Evolutionary conservation across 1,284 basidiomycete genomes (phyloP), one percentile per base, ranked within the genome.

Genomic region (Cryptococcus wingfieldii): DNA sequence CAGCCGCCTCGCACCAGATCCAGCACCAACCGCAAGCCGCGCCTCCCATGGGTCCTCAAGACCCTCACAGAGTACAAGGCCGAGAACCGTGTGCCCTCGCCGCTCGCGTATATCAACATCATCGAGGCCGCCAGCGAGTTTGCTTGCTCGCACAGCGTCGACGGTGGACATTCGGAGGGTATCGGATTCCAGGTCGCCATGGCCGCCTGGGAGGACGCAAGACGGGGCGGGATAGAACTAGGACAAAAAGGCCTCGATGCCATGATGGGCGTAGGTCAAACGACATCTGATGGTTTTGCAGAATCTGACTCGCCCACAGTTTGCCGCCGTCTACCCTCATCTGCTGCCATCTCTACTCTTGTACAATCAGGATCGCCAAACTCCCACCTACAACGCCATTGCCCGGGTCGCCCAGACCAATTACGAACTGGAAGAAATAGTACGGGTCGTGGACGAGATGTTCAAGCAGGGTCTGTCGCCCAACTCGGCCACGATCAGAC

Each of bases 151-250:
- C 25, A 49, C 9, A 57, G 38, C 16, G 43, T 55, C 0, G 38
- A 41, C 4, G 55, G 44, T 1, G 59, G 60, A 39, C 53, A 58
- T 9, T 41, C 55, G 2, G 62, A 59, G 1, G 56, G 63, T 10
- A 54, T 74, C 10, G 72, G 68, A 4, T 66, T 69, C 57, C 64
- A 69, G 56, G 59, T 74, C 28, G 68, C 69, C 2, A 55, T 66
- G 37, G 66, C 55, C 8, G 67, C 70, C 0, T 67, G 65, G 56
- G 55, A 66, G 28, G 72, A 74, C 43, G 72, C 72, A 10, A 49
- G 56, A n/a, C 55, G 54, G 0, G 71, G 68, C 13, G 63, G 62
- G 1, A 56, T 72, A 19, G 69, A 71, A 19, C 58, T 74, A 6
- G 70, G 68, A 8, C 38, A 44, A 9, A 62, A 64, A 13, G 67